Base-by-base conservation (phyloP, 2,329 filamentous ascomycete genomes). In the Xylaria digitata region DNA sequence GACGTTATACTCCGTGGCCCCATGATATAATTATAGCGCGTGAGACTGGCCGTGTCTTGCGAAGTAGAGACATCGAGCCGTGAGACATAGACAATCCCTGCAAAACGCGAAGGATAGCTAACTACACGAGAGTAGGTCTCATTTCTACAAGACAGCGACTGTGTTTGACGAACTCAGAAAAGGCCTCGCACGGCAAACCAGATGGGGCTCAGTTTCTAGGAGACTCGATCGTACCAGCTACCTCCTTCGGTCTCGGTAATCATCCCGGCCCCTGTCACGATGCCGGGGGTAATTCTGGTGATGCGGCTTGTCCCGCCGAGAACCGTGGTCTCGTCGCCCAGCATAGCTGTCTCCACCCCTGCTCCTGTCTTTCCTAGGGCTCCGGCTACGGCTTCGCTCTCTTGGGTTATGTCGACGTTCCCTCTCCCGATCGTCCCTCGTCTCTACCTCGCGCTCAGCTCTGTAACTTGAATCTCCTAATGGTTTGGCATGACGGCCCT, bases 311-410 rank as follows among this genome's bases (percentile, higher is more conserved):
- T 75, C 65, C n/a, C 67, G 65, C 13, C 68, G 69, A 46, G 63
- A 71, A 50, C 73, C 71, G 32, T 72, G 70, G 23, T 70, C 58
- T 50, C 67, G 67, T 30, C 66, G 59, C 19, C 70, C 70, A 42
- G 66, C 55, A 54, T 74, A 68, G 17, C 70, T 52, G 49, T 70
- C 66, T 49, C 68, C 60, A 53, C 71, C 65, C 30, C 70, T 57
- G 6, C 53, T 50, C 32, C 64, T 68, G 30, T 73, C 72, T 61
- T 71, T 70, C 72, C 73, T 52, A 71, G 76, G 70, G 76, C 78
- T 73, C 72, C 75, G 67, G 76, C 77, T 71, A 71, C 74, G 72
- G 71, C 75, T 71, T 70, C 73, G 68, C 8, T 67, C 55, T 63
- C 62, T 66, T 23, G 42, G 42, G 13, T 58, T 55, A 17, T 32